Evolutionary conservation across 805 yeast genomes (phyloP).

Genomic region (Wickerhamiella dianesei): DNA sequence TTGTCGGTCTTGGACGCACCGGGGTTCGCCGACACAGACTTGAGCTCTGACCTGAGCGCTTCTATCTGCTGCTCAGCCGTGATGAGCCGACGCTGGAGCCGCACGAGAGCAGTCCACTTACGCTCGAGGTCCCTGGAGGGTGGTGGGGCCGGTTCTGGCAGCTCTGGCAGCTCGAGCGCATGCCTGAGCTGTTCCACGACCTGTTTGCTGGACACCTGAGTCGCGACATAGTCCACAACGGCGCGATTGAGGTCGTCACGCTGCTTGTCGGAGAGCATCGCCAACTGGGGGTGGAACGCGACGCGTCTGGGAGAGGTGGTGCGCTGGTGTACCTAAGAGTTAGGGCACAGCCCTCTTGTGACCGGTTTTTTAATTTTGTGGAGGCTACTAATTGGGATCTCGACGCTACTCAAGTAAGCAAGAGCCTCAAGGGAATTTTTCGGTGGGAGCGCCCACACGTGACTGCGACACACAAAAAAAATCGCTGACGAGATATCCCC

Average conservation of each 20-base stretch:
- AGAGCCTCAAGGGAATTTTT: no score
- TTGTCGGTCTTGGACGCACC: conserved; percentile 20
- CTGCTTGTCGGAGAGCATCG: conserved; percentile 32
- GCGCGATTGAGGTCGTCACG: conserved; percentile 35
- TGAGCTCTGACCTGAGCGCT: conserved; percentile 31
- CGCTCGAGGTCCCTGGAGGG: conserved; percentile 37
- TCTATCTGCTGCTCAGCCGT: conserved; percentile 51
- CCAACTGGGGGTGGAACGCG: neutral
- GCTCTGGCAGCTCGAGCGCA: conserved; percentile 4
- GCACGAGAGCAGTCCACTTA: conserved; percentile 77
- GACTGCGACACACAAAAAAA: neutral
- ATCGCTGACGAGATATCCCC: neutral
- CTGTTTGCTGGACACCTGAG: conserved; percentile 17
- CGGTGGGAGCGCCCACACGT: no score
- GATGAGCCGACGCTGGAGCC: conserved; percentile 58
- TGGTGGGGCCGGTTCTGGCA: conserved; percentile 13
- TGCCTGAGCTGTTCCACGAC: neutral
- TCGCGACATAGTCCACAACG: conserved; percentile 35
- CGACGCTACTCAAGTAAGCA: no score
- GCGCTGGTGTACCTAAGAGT: neutral
- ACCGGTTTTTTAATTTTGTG: neutral
- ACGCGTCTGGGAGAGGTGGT: no score
- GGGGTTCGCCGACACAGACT: conserved; percentile 9
- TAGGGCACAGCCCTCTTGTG: neutral
- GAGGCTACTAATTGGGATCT: no score